phyloP scores from a whole-genome alignment of 1,284 basidiomycete species.

The Cutaneotrichosporon spelunceum region DNA sequence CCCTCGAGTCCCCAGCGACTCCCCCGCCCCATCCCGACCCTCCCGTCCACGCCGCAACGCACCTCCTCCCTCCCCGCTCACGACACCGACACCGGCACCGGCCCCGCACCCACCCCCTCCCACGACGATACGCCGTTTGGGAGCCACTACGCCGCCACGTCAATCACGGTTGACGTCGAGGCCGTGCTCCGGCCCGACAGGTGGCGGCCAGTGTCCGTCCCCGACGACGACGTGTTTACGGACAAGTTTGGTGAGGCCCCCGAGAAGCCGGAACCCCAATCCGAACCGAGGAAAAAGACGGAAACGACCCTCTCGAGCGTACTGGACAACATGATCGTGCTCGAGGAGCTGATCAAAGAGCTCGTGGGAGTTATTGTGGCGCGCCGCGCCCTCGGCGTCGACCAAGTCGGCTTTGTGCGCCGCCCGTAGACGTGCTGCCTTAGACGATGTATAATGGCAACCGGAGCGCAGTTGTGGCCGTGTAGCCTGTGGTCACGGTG shows the following conservation, averaged over 20 bases:
- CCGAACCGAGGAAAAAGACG: background rate
- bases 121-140: slow-evolving; percentile 53
- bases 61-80: background rate
- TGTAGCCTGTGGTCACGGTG: too few relatives aligned
- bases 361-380: slow-evolving; percentile 81
- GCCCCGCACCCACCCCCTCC: too few relatives aligned
- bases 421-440: background rate
- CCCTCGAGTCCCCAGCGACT: background rate
- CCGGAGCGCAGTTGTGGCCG: too few relatives aligned
- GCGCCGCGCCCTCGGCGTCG: slow-evolving; percentile 78
- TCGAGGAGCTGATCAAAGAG: slow-evolving; percentile 96
- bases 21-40: background rate
- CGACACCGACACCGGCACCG: too few relatives aligned
- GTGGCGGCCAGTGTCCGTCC: background rate
- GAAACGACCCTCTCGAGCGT: slow-evolving; percentile 72
- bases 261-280: background rate
- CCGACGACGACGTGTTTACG: slow-evolving; percentile 18
- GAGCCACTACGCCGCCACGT: slow-evolving; percentile 75
- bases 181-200: slow-evolving; percentile 57
- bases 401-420: slow-evolving; percentile 53
- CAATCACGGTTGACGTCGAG: slow-evolving; percentile 58
- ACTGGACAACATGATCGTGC: slow-evolving; percentile 89
- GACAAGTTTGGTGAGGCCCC: slow-evolving; percentile 11
- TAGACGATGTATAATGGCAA: too few relatives aligned
- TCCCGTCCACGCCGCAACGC: background rate